Conservation (phyloP, 202 grass and related monocot species). For the Setaria viridis region DNA sequence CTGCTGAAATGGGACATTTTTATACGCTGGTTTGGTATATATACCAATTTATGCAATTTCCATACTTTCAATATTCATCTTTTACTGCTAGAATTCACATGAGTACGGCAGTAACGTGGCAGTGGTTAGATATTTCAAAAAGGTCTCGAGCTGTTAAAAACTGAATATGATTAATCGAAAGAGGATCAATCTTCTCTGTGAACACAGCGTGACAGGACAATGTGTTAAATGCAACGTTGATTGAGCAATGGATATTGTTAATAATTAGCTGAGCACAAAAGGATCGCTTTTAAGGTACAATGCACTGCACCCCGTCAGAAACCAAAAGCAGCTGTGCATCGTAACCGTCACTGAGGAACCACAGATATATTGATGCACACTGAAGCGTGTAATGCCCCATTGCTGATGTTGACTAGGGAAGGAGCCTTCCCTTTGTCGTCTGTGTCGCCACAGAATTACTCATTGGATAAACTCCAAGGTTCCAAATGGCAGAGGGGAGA, state of each 20-base stretch:
- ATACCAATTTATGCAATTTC: not conserved
- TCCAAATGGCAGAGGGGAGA: constrained; percentile 56
- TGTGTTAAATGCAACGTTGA: constrained; percentile 42
- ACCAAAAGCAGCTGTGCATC: constrained; percentile 22
- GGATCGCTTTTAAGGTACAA: constrained; percentile 35
- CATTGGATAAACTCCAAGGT: constrained; percentile 42
- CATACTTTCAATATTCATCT: not conserved
- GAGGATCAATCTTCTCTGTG: constrained; percentile 23
- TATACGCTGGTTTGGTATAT: not conserved
- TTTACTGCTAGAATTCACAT: not conserved
- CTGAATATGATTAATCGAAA: not conserved
- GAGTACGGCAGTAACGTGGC: not conserved
- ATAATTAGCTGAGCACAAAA: constrained; percentile 17
- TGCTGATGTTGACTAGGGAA: constrained; percentile 47
- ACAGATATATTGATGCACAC: constrained; percentile 31
- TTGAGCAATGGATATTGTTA: constrained; percentile 24
- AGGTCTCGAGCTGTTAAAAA: not conserved
- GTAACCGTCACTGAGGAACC: constrained; percentile 40
- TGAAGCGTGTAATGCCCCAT: constrained; percentile 44
- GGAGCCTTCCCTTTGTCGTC: constrained; percentile 55
- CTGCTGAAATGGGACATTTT: constrained; percentile 5
- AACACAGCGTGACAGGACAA: constrained; percentile 27
- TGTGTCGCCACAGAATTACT: constrained; percentile 54
- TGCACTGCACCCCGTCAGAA: constrained; percentile 23
- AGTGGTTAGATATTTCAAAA: constrained; percentile 16